Evolutionary conservation across 225 moss, liverwort and hornwort genomes (phyloP).

Genomic region (Sphagnum tenellum): DNA sequence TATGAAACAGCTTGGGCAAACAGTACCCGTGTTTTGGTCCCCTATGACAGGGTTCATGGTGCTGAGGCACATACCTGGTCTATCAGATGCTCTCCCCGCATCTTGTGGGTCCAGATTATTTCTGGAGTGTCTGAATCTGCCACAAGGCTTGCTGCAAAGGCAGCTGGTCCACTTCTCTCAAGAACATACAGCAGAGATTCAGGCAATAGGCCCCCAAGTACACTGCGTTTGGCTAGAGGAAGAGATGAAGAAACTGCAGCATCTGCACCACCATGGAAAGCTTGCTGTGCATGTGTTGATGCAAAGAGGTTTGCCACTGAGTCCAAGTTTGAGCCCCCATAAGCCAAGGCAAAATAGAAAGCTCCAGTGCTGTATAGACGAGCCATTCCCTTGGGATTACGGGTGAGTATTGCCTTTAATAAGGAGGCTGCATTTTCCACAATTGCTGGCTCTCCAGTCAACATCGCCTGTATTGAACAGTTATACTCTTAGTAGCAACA

Average conservation of each 20-base stretch:
- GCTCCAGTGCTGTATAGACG: conserved; percentile 83
- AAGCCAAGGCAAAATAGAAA: conserved; percentile 84
- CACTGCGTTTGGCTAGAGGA: conserved; percentile 86
- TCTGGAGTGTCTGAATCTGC: conserved; percentile 91
- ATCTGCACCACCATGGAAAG: conserved; percentile 92
- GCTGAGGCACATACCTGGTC: conserved; percentile 55
- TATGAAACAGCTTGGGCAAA: too few species aligned
- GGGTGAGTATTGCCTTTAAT: conserved; percentile 63
- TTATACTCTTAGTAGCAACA: too few species aligned
- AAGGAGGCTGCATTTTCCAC: conserved; percentile 81
- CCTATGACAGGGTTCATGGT: too few species aligned
- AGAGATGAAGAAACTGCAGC: conserved; percentile 90
- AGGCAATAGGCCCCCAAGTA: conserved; percentile 76
- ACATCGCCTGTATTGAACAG: conserved; percentile 42
- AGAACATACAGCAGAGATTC: conserved; percentile 83
- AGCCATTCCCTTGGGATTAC: conserved; percentile 92
- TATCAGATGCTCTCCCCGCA: conserved; percentile 86
- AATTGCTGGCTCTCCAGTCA: conserved; percentile 82
- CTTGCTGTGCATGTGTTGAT: conserved; percentile 71
- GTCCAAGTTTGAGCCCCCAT: conserved; percentile 81
- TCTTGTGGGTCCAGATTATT: conserved; percentile 92
- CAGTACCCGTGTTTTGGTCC: too few species aligned
- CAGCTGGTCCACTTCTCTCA: conserved; percentile 75
- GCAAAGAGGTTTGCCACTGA: conserved; percentile 87
- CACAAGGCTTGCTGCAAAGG: conserved; percentile 73